phyloP scores from a whole-genome alignment of 108 stramenopile species.

The Skeletonema potamos region DNA sequence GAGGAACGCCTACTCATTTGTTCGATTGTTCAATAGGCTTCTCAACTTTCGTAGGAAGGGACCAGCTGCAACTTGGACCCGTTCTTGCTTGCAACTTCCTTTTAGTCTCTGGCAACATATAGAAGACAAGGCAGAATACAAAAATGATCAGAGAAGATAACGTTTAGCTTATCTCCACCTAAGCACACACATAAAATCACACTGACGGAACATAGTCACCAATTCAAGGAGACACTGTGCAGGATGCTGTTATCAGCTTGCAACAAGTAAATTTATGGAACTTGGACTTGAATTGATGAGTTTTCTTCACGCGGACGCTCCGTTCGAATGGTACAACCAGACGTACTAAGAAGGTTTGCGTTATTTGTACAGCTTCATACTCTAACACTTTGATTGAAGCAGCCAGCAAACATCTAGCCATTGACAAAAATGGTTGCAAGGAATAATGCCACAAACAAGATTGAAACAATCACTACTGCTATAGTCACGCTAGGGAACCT shows the following conservation, averaged over 20 bases:
- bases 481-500: conserved; percentile 62
- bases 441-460: conserved; percentile 38
- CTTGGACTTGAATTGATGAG: neutral
- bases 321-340: conserved; percentile 1
- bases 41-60: no score
- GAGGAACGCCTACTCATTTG: no score
- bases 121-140: no score
- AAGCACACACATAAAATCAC: neutral
- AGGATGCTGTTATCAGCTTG: neutral
- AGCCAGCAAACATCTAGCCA: conserved; percentile 12
- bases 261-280: neutral
- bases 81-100: no score
- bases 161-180: neutral
- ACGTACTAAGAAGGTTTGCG: neutral
- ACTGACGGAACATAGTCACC: neutral
- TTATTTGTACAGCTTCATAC: neutral
- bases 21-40: no score
- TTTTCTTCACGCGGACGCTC: neutral
- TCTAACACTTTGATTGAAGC: neutral
- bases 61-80: no score
- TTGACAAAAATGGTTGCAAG: conserved; percentile 27
- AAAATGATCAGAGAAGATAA: neutral
- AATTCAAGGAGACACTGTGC: neutral
- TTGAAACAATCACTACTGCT: conserved; percentile 43
- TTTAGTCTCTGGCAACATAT: no score